Percentiles rank a stretch among this genome's conserved stretches.
Evolutionary conservation across 805 yeast species (phyloP).

Genomic region (Yarrowia keelungensis): DNA sequence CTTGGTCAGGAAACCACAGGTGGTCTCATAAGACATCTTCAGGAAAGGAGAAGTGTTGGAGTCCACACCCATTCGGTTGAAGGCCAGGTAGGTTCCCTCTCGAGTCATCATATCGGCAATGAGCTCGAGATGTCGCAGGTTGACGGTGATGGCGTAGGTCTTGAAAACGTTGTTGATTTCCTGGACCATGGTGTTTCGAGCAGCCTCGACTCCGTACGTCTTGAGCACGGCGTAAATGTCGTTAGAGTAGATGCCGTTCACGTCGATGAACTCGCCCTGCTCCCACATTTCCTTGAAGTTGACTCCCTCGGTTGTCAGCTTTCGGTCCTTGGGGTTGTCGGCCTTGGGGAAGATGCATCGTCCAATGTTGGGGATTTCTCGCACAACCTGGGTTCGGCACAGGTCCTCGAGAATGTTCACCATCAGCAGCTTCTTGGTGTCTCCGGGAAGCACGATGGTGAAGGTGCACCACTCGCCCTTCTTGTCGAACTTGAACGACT

Average conservation of each 20-base stretch:
- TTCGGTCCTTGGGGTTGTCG: constrained; percentile 68
- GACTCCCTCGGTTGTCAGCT: constrained; percentile 95
- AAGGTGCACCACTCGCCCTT: constrained; percentile 87
- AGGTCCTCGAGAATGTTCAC: constrained; percentile 93
- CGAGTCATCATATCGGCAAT: constrained; percentile 99
- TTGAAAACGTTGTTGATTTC: constrained; percentile 96
- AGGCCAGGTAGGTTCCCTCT: constrained; percentile 95
- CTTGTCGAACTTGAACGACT: constrained; percentile 90
- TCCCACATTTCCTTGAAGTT: constrained; percentile 99
- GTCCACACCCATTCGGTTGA: constrained; percentile 98
- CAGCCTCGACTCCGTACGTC: constrained; percentile 98
- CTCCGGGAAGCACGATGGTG: constrained; percentile 79
- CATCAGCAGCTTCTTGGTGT: constrained; percentile 92
- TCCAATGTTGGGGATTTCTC: constrained; percentile 89
- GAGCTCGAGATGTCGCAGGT: constrained; percentile 91
- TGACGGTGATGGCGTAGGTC: constrained; percentile 93
- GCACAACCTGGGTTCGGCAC: constrained; percentile 87
- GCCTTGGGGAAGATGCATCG: constrained; percentile 83
- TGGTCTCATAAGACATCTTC: constrained; percentile 99
- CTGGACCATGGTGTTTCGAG: constrained; percentile 94
- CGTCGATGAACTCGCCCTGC: constrained; percentile 89
- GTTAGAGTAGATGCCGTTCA: constrained; percentile 87
- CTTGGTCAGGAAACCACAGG: constrained; percentile 95
- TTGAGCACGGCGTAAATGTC: constrained; percentile 88
- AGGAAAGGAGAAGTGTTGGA: constrained; percentile 92